Base-by-base conservation (phyloP, 495 filamentous ascomycete species). In the Tuber calosporum region DNA sequence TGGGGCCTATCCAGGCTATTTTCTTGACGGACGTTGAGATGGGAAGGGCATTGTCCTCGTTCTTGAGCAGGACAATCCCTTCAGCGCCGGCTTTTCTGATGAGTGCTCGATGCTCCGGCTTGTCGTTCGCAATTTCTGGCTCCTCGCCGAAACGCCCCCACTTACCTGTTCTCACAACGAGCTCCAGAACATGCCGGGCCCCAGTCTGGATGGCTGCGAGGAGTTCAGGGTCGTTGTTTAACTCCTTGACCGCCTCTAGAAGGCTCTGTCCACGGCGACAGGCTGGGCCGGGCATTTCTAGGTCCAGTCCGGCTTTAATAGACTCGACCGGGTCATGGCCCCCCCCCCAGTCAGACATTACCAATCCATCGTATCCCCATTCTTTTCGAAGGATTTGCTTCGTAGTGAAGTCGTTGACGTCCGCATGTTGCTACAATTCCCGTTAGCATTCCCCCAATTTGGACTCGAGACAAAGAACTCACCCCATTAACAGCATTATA, bases 1-100 rank as follows among this genome's bases (percentile, higher is more conserved):
- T 94, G 20, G 92, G 92, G 0, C 92, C 92, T 73, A 96, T 94
- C 43, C 94, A 87, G 7, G 91, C 88, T 45, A 93, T 85, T 74
- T 84, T 87, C 66, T 85, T 84, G 40, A 86, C 85, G n/a, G 85
- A 83, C 30, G 86, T 85, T 48, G 88, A 83, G 67, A 96, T 84
- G 4, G 92, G 92, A 3, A 96, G 85, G 43, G 89, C 82, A 11
- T 82, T 80, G 1, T 86, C 84, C 39, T 91, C 86, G 72, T 96
- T 90, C 81, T 89, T 89, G 71, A 90, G 81, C 2, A 91, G 84
- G 4, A 90, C 89, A 13, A 89, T 85, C 6, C 85, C 86, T 48
- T 88, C 85, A 0, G 85, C 83, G 6, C 86, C 88, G 8, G 86
- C 81, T 19, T 85, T 83, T 8, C 88, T 84, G 37, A 89, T 82